Conservation (phyloP, 805 yeast species). For the Cyberlindnera xishuangbannaensis region DNA sequence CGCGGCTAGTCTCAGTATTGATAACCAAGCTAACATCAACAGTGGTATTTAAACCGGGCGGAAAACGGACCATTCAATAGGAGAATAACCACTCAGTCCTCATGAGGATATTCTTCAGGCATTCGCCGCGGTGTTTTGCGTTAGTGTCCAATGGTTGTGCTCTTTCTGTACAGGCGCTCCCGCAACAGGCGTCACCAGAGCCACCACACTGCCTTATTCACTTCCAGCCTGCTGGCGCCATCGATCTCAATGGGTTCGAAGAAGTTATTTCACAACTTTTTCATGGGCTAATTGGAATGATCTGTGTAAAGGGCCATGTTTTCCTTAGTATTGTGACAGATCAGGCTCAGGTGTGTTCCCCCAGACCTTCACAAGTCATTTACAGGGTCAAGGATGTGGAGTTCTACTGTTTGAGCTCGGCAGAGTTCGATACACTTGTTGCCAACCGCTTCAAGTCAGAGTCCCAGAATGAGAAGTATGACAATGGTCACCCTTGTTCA, state of each 20-base stretch:
- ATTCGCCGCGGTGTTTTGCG: conserved; percentile 63
- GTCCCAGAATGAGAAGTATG: conserved; percentile 27
- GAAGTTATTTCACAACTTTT: conserved; percentile 33
- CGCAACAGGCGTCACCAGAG: conserved; percentile 2
- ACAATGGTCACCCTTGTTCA: conserved; percentile 71
- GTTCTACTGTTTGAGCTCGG: conserved; percentile 57
- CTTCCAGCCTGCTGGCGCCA: conserved; percentile 38
- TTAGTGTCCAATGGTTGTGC: conserved; percentile 55
- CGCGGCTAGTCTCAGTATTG: too few species aligned
- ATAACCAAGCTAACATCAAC: too few species aligned
- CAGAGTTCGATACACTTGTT: conserved; percentile 40
- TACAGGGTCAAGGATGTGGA: conserved; percentile 53
- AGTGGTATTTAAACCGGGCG: too few species aligned
- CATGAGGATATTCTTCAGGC: conserved; percentile 38
- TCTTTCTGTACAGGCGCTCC: conserved; percentile 47
- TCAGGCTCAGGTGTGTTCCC: conserved; percentile 51
- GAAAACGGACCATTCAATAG: too few species aligned
- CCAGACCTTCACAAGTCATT: conserved; percentile 48
- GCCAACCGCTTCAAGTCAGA: conserved; percentile 18
- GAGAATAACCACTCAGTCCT: background rate
- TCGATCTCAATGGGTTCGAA: conserved; percentile 35
- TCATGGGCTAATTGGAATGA: conserved; percentile 58
- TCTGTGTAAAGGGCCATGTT: conserved; percentile 46
- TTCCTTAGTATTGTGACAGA: conserved; percentile 56
- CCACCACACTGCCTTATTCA: conserved; percentile 39